Conservation (phyloP, 2,329 filamentous ascomycete species). For the Scedosporium boydii region DNA sequence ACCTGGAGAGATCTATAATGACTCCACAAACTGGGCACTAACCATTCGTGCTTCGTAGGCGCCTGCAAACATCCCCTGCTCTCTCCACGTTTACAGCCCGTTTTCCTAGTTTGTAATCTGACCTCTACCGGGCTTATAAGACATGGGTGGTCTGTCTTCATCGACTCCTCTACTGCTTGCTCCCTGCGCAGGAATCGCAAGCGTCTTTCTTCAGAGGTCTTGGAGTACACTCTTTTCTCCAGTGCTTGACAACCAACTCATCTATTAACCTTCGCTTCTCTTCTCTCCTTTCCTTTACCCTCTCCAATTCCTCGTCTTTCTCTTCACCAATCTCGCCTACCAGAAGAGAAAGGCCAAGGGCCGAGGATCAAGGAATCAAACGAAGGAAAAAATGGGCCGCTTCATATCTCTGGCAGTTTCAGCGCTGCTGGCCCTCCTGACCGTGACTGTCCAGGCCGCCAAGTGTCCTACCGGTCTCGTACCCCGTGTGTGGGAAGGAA, state of each 20-base stretch:
- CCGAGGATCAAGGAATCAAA: not conserved
- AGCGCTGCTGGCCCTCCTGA: not conserved
- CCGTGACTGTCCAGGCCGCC: not conserved
- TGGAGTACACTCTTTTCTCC: not conserved
- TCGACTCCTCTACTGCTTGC: no score
- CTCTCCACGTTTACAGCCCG: no score
- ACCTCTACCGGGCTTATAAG: not conserved
- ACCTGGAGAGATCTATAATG: no score
- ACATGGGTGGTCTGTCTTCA: no score
- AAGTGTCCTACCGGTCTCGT: not conserved
- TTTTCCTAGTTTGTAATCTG: no score
- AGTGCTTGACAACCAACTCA: not conserved
- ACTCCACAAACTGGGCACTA: no score
- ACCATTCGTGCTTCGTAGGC: no score
- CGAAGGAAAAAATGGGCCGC: not conserved
- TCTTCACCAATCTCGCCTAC: not conserved
- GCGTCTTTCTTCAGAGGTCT: not conserved
- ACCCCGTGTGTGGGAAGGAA: constrained; percentile 15
- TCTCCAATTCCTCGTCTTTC: not conserved
- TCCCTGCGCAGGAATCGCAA: no score
- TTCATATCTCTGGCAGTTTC: not conserved
- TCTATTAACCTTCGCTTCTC: not conserved
- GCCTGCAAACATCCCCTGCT: no score
- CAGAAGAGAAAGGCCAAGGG: not conserved
- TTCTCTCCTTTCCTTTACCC: not conserved